Evolutionary conservation across 2,329 filamentous ascomycete species (phyloP), one percentile per base, ranked within the genome.

Genomic region (Fusarium albidum): DNA sequence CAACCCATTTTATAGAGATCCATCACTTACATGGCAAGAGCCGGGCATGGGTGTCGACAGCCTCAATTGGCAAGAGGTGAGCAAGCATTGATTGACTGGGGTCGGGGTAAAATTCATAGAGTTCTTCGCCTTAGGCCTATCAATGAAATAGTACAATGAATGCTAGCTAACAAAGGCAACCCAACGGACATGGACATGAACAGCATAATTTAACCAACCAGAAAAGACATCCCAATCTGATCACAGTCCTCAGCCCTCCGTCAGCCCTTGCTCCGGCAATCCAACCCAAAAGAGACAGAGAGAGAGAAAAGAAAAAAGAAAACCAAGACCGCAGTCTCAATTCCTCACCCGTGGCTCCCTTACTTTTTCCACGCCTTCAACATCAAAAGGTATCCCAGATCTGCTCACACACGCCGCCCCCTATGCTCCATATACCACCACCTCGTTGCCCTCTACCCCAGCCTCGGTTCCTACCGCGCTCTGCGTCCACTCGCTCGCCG

Each of bases 401-500:
- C 14, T 27, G 21, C 42, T 18, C 31, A 13, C 42, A 48, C 44
- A n/a, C 46, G 14, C 54, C 32, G 21, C 42, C 31, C 9, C 15
- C 39, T 50, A 70, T 52, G 66, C 65, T 29, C 67, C 72, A 45
- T 72, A 70, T 28, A 76, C 66, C 31, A 75, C 67, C 37, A 77
- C 53, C 49, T 74, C 73, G 29, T 70, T 68, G 5, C 66, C 69
- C 26, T 73, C 68, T 56, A 39, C 59, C 62, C 25, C 65, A 49
- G 37, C 64, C 52, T 47, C 59, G 55, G 49, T 70, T 57, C 45
- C 72, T 25, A 71, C 65, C 5, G 66, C 74, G 50, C 77, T 80
- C 63, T 77, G 79, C 3, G 79, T 80, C 75, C 77, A 82, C 50
- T 82, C 77, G 54, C 79, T 82, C 25, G 69, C 73, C 21, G 68